phyloP scores from a whole-genome alignment of 2,329 filamentous ascomycete species.

The Nemania abortiva region DNA sequence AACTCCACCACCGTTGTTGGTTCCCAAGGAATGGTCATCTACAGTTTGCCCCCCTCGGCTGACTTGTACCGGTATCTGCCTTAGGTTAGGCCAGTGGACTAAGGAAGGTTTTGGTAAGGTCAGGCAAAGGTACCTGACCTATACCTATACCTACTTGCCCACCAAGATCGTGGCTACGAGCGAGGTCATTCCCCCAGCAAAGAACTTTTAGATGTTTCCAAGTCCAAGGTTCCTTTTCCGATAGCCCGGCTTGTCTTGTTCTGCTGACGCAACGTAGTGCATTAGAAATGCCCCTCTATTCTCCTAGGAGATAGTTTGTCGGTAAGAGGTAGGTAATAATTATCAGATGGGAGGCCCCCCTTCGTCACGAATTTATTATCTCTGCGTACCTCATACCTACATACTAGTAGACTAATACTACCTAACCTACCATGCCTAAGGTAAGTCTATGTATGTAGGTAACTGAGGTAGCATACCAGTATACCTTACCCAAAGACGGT shows the following conservation, averaged over 20 bases:
- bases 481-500: not conserved
- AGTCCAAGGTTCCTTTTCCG: constrained; percentile 13
- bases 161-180: not conserved
- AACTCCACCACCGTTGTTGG: constrained; percentile 22
- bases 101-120: not conserved
- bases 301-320: not conserved
- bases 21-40: too few species aligned
- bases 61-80: constrained; percentile 16
- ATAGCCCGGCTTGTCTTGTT: constrained; percentile 29
- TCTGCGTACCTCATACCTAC: not conserved
- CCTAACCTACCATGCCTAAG: not conserved
- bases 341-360: constrained; percentile 1
- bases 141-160: not conserved
- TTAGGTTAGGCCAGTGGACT: not conserved
- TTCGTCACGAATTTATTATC: not conserved
- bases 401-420: not conserved
- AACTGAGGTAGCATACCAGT: not conserved
- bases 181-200: not conserved
- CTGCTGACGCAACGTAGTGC: constrained; percentile 22
- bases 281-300: constrained; percentile 7
- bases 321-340: not conserved
- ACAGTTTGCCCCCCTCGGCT: constrained; percentile 32
- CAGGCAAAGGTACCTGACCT: not conserved
- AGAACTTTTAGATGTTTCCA: constrained; percentile 4
- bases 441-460: not conserved